Base-by-base conservation (phyloP, 2,329 filamentous ascomycete species). In the Ceratocystis ficicola region DNA sequence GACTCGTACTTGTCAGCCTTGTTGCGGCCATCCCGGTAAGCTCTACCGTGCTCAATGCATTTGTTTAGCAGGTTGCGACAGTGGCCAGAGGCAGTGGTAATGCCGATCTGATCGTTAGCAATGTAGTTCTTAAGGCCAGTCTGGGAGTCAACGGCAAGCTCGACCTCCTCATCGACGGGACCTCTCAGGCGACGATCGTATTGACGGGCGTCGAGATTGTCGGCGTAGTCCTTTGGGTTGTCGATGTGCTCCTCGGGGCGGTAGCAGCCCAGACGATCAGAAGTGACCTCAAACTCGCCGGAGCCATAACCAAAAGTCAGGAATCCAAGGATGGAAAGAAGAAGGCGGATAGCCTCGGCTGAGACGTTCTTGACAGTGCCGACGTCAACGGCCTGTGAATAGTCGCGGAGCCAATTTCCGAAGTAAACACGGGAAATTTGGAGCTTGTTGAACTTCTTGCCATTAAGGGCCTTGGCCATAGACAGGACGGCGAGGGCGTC, bases 121-220 rank as follows among this genome's bases (percentile, higher is more conserved):
- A 96, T 96, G 76, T 96, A 96, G 74, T 92, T 94, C 78, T 97
- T 97, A 77, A 95, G 80, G 70, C 88, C 88, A 5, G 86, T 87
- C 65, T 84, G 77, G 1, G 83, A 81, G 71, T 97, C 90, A 71
- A 97, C 82, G 59, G 82, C 83, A 44, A 96, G 81, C 77, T 96
- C 93, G 63, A 84, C 81, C 30, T 80, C 73, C 77, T 95, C 90
- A 69, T 96, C 83, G 59, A 97, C 80, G 0, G 89, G 90, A 0
- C 86, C 90, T 73, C 93, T 87, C 63, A 96, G 86, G 70, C 89
- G 86, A 65, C 75, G 79, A 73, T 96, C 88, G 73, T 94, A 96
- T 69, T 88, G 81, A 50, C 88, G 84, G 62, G 92, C 91, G 77
- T 96, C 92, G 67, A 86, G 73, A 70, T 95, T 95, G 73, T 95